phyloP scores from a whole-genome alignment of 768 basidiomycete genomes.

The Rhizopogon vulgaris region DNA sequence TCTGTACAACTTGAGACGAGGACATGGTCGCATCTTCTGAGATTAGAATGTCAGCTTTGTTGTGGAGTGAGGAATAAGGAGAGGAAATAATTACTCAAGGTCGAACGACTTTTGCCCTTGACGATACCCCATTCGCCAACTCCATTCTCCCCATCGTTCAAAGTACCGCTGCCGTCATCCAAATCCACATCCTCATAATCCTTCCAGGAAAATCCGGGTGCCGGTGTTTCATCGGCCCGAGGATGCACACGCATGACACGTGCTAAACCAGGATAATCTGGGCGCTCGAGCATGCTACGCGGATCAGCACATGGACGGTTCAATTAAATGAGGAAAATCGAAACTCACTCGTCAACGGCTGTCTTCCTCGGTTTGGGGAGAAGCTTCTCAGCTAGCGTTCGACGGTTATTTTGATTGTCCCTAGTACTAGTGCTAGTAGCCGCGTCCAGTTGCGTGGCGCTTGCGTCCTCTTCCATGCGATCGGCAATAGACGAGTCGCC shows the following conservation, averaged over 20 bases:
- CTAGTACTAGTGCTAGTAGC: slow-evolving; percentile 9
- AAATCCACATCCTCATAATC: slow-evolving; percentile 72
- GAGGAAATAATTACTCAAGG: slow-evolving; percentile 31
- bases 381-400: slow-evolving; percentile 55
- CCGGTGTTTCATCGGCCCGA: slow-evolving; percentile 49
- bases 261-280: slow-evolving; percentile 49
- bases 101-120: slow-evolving; percentile 41
- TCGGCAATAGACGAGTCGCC: slow-evolving; percentile 33
- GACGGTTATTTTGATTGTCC: slow-evolving; percentile 21
- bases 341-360: slow-evolving; percentile 61
- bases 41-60: slow-evolving; percentile 1
- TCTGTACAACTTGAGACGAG: slow-evolving; percentile 12
- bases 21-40: slow-evolving; percentile 14
- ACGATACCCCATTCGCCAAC: slow-evolving; percentile 82
- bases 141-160: slow-evolving; percentile 51
- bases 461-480: slow-evolving; percentile 19
- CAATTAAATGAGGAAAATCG: neutral
- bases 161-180: slow-evolving; percentile 28
- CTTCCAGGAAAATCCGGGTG: slow-evolving; percentile 64
- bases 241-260: slow-evolving; percentile 68
- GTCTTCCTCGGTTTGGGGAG: slow-evolving; percentile 63
- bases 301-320: slow-evolving; percentile 4
- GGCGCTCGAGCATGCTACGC: slow-evolving; percentile 55
- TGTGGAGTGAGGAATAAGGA: neutral
- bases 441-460: slow-evolving; percentile 30